A percentile compares a stretch with the other conserved stretches of the same genome.
These are phyloP conservation scores for Puccinia polysora DNA, from an alignment of 1,284 basidiomycete species.

Conservation along the genomic window DNA sequence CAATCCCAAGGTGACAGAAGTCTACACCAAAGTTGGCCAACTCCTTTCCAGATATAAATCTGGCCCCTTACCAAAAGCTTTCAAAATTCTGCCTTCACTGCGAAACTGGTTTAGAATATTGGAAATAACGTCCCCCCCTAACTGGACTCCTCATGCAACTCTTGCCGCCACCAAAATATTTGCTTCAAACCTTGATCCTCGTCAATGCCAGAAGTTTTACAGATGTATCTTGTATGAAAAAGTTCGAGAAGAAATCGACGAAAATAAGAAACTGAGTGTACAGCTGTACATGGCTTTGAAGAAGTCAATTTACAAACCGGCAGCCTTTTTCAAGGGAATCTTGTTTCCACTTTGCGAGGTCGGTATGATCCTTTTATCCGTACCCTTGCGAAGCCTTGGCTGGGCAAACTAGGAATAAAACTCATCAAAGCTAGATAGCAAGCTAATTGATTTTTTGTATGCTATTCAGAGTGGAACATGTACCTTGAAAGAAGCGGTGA, in stretches of 20 bases:
- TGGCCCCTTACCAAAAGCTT: slow-evolving; percentile 89
- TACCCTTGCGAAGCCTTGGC: background rate
- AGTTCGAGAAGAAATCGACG: slow-evolving; percentile 80
- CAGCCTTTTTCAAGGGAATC: slow-evolving; percentile 97
- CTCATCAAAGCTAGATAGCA: no score
- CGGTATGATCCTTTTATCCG: no score
- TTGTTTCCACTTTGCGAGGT: slow-evolving; percentile 93
- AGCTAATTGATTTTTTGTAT: background rate
- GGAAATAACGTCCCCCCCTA: slow-evolving; percentile 82
- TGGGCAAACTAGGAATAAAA: no score
- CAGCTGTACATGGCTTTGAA: slow-evolving; percentile 84
- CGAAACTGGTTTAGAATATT: slow-evolving; percentile 94
- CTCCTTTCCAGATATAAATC: slow-evolving; percentile 89
- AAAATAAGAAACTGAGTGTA: slow-evolving; percentile 77
- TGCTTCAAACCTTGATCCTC: slow-evolving; percentile 92
- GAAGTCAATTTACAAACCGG: slow-evolving; percentile 89
- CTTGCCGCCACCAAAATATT: slow-evolving; percentile 92
- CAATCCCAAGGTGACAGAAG: slow-evolving; percentile 91
- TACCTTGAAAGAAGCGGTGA: slow-evolving; percentile 89
- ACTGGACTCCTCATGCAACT: slow-evolving; percentile 93
- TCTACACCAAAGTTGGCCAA: slow-evolving; percentile 85
- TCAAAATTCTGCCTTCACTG: slow-evolving; percentile 96
- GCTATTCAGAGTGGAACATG: slow-evolving; percentile 63
- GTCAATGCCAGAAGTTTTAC: slow-evolving; percentile 89
- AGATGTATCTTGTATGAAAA: slow-evolving; percentile 87